phyloP scores from a whole-genome alignment of 2,329 filamentous ascomycete species.

The Madurella mycetomatis region DNA sequence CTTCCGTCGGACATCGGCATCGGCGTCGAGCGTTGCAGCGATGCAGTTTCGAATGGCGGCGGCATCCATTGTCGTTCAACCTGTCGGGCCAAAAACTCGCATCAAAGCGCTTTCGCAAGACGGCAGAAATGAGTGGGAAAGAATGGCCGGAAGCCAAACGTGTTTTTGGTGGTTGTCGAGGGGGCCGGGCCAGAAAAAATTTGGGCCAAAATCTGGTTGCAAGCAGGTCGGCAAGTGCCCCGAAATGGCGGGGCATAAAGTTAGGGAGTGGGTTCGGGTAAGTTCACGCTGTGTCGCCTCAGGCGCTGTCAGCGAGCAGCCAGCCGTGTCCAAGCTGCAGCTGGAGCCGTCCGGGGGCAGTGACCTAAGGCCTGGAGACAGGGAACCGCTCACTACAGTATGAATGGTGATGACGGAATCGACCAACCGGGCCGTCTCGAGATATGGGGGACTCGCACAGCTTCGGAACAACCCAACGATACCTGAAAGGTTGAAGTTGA shows the following conservation, averaged over 20 bases:
- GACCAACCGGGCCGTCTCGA: too few species aligned
- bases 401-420: too few species aligned
- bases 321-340: slow-evolving; percentile 2
- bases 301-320: slow-evolving; percentile 11
- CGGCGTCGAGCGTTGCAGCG: slow-evolving; percentile 67
- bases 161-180: slow-evolving; percentile 24
- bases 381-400: too few species aligned
- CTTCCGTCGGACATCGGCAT: slow-evolving; percentile 69
- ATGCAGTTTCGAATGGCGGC: slow-evolving; percentile 71
- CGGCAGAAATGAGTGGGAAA: slow-evolving; percentile 13
- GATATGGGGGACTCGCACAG: too few species aligned
- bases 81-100: slow-evolving; percentile 22
- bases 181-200: slow-evolving; percentile 27
- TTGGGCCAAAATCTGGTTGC: slow-evolving; percentile 27
- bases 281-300: slow-evolving; percentile 18
- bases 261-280: slow-evolving; percentile 15
- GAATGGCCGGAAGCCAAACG: slow-evolving; percentile 17
- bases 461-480: too few species aligned
- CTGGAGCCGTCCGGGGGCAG: not conserved
- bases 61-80: slow-evolving; percentile 60
- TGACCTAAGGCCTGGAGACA: not conserved
- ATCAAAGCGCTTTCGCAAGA: slow-evolving; percentile 21
- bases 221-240: slow-evolving; percentile 16
- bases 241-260: slow-evolving; percentile 25
- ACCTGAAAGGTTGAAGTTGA: too few species aligned